These are phyloP conservation scores for Ceratonia siliqua DNA, from an alignment of 306 rosid species.

Conservation along the genomic window DNA sequence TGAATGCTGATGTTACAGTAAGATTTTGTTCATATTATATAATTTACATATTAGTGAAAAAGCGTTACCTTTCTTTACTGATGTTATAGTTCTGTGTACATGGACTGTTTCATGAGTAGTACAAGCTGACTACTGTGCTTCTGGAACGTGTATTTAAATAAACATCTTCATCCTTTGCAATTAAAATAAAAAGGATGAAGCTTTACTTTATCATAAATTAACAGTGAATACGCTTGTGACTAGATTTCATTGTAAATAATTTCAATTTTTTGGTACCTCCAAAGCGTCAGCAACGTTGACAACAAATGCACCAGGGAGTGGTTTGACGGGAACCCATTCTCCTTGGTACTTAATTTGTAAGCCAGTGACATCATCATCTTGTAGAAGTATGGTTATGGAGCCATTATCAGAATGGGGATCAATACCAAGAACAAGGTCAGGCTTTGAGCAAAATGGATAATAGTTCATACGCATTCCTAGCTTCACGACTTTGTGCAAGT, in stretches of 20 bases:
- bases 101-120: no score
- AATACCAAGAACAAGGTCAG: slow-evolving; percentile 35
- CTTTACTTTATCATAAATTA: background rate
- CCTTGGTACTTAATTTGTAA: background rate
- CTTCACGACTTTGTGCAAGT: background rate
- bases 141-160: no score
- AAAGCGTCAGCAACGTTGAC: slow-evolving; percentile 29
- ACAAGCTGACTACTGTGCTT: no score
- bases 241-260: background rate
- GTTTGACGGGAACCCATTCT: slow-evolving; percentile 11
- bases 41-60: no score
- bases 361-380: slow-evolving; percentile 22
- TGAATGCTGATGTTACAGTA: background rate
- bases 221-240: background rate
- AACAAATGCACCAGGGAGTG: slow-evolving; percentile 16
- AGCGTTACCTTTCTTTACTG: no score
- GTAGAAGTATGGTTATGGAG: slow-evolving; percentile 27
- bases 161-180: no score
- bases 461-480: slow-evolving; percentile 35
- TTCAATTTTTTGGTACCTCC: slow-evolving; percentile 30
- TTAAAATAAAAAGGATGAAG: no score
- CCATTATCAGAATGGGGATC: slow-evolving; percentile 34
- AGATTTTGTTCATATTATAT: no score
- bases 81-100: no score
- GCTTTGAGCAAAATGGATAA: slow-evolving; percentile 28